These are phyloP conservation scores for Russula sp. DNA, from an alignment of 768 basidiomycete species.

Conservation along the genomic window DNA sequence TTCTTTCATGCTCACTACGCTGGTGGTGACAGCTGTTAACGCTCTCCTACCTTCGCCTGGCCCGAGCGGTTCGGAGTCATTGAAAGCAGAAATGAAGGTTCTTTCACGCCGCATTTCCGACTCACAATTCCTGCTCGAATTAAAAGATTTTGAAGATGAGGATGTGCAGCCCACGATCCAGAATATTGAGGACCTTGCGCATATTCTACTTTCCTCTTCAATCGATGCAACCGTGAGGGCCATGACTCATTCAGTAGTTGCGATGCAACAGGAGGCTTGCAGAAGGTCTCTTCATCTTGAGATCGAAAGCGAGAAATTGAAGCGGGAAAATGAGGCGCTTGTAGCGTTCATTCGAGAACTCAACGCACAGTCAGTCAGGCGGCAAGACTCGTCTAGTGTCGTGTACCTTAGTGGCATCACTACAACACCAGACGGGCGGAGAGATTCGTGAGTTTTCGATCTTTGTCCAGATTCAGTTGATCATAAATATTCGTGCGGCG, in stretches of 20 bases:
- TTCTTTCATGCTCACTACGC: background rate
- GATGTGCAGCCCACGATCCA: conserved; percentile 3
- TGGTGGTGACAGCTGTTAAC: background rate
- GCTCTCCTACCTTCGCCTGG: background rate
- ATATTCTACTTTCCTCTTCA: background rate
- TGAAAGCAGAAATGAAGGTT: conserved; percentile 5
- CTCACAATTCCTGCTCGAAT: conserved; percentile 4
- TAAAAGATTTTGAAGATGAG: background rate
- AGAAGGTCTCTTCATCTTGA: background rate
- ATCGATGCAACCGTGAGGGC: conserved; percentile 3
- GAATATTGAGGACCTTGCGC: background rate
- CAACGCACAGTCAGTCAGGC: background rate
- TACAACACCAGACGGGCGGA: background rate
- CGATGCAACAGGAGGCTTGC: conserved; percentile 6
- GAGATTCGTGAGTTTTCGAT: background rate
- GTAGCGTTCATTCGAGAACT: conserved; percentile 3
- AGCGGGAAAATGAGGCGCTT: background rate
- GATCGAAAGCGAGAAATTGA: background rate
- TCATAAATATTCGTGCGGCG: background rate
- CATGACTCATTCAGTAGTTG: background rate
- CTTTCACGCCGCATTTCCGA: background rate
- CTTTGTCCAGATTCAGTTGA: background rate
- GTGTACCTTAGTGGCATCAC: background rate
- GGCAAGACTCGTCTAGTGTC: conserved; percentile 1
- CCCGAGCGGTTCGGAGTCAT: background rate